Percentiles rank a stretch among this genome's conserved stretches.
Conservation (phyloP, 305 asterid genomes). For the Plantago lanceolata region DNA sequence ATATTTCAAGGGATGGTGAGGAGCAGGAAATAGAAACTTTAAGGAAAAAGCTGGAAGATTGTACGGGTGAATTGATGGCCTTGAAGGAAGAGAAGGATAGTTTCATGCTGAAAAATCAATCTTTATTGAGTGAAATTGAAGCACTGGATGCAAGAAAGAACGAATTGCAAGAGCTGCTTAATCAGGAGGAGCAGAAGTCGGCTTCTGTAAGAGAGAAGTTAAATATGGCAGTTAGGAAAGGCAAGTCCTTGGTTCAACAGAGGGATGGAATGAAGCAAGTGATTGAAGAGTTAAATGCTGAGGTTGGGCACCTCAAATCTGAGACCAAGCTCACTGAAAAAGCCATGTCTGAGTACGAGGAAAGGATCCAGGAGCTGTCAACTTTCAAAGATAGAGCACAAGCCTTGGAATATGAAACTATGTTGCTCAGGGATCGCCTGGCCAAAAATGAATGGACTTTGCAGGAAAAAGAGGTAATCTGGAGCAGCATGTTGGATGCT, state of each 20-base stretch:
- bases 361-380: slow-evolving; percentile 48
- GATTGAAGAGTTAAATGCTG: slow-evolving; percentile 63
- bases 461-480: slow-evolving; percentile 54
- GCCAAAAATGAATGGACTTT: slow-evolving; percentile 48
- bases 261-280: slow-evolving; percentile 83
- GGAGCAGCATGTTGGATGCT: slow-evolving; percentile 47
- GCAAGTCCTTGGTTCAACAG: slow-evolving; percentile 88
- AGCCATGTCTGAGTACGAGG: slow-evolving; percentile 51
- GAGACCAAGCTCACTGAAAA: slow-evolving; percentile 42
- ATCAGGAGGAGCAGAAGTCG: slow-evolving; percentile 76
- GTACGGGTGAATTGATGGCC: slow-evolving; percentile 41
- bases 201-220: slow-evolving; percentile 84
- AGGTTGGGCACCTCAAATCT: slow-evolving; percentile 57
- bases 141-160: slow-evolving; percentile 48
- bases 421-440: slow-evolving; percentile 52
- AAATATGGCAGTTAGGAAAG: slow-evolving; percentile 87
- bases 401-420: slow-evolving; percentile 57
- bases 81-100: slow-evolving; percentile 75
- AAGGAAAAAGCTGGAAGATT: slow-evolving; percentile 55
- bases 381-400: slow-evolving; percentile 51
- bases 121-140: slow-evolving; percentile 57
- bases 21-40: slow-evolving; percentile 40
- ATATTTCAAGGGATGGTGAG: slow-evolving; percentile 35
- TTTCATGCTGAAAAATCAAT: slow-evolving; percentile 38
- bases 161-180: slow-evolving; percentile 63